Evolutionary conservation across 106 monocot genomes (phyloP), one percentile per base, ranked within the genome.

Genomic region (Gastrodia elata): DNA sequence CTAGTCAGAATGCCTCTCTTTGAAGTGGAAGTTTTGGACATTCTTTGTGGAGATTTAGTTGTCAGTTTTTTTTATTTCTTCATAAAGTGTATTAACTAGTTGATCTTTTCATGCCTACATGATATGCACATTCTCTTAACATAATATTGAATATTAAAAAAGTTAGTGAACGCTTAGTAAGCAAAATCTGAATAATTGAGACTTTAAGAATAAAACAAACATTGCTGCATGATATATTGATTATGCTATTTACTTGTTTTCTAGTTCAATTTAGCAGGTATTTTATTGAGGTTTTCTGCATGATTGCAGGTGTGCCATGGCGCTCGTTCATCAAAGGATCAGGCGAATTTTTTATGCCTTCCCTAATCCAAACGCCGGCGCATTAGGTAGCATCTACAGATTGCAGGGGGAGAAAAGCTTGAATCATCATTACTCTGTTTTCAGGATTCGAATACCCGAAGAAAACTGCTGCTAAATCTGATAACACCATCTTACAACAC

Each of bases 261-360:
- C 18, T n/a, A 52, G 52, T 5, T n/a, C 22, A n/a, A 20, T 5
- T 22, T n/a, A 52, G 22, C 0, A 2, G 44, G 44, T 52, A 22
- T 52, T 52, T 52, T 52, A 22, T 67, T 37, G 32, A 18, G 35
- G 32, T 67, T 67, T 36, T 67, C 27, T 5, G 65, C 13, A 37
- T 34, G 61, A 82, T 43, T 80, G 73, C 70, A 97, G 96, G 96
- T 97, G 96, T 82, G 90, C 96, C 0, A 97, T 97, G 96, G 92
- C 90, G 52, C 96, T 97, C 64, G 88, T 92, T 79, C 96, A 97
- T 72, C 96, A 97, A 80, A 86, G 96, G 73, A 81, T 94, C 20
- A 71, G 87, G 27, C 90, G 94, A 14, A 78, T 94, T 48, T 94
- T 94, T 78, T 94, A 84, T 75, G 92, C 88, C 11, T 88, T 92